Conservation (phyloP, 2,329 filamentous ascomycete species). For the Phoma herbarum region DNA sequence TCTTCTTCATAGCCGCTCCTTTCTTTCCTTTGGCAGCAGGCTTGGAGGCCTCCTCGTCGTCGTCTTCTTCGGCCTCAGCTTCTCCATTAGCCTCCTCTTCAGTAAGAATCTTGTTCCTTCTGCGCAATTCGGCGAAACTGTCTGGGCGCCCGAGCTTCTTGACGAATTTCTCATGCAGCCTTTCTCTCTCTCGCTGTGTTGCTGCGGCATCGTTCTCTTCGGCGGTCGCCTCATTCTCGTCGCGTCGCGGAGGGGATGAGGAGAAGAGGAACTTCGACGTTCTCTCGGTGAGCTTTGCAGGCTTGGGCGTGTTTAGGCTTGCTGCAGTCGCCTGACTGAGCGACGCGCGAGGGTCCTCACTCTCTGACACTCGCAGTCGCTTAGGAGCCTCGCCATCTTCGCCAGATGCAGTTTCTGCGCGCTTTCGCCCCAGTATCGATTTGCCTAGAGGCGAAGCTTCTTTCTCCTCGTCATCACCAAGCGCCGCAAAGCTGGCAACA, state of each 20-base stretch:
- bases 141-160: slow-evolving; percentile 89
- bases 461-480: slow-evolving; percentile 26
- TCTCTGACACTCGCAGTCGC: slow-evolving; percentile 41
- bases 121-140: slow-evolving; percentile 73
- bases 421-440: slow-evolving; percentile 32
- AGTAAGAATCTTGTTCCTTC: slow-evolving; percentile 64
- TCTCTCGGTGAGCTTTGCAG: slow-evolving; percentile 54
- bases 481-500: slow-evolving; percentile 18
- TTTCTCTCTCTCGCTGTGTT: slow-evolving; percentile 68
- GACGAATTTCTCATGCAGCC: slow-evolving; percentile 84
- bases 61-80: slow-evolving; percentile 64
- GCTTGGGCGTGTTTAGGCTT: slow-evolving; percentile 41
- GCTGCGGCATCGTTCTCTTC: slow-evolving; percentile 59
- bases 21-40: slow-evolving; percentile 59
- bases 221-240: slow-evolving; percentile 52
- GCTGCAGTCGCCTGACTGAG: slow-evolving; percentile 35
- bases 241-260: slow-evolving; percentile 55
- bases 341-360: slow-evolving; percentile 32
- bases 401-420: slow-evolving; percentile 50
- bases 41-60: slow-evolving; percentile 63
- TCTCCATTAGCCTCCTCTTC: slow-evolving; percentile 63
- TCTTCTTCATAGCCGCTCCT: slow-evolving; percentile 69
- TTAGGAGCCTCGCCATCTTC: slow-evolving; percentile 53
- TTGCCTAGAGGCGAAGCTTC: not conserved
- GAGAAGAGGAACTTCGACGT: slow-evolving; percentile 69